Base-by-base conservation (phyloP, 176 grass and related monocot genomes). In the Aegilops tauschii region DNA sequence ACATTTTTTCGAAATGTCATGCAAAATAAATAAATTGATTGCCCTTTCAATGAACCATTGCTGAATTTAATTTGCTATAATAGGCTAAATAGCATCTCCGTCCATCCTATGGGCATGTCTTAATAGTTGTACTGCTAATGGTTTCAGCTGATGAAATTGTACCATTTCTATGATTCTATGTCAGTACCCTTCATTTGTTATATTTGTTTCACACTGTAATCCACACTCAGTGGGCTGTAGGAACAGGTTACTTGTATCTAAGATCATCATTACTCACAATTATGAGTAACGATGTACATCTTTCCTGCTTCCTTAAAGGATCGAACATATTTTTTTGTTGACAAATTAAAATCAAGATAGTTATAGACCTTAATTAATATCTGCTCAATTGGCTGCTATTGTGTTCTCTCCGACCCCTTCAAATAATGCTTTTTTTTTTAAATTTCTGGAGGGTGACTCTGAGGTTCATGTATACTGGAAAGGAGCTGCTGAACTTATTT, bases 401-500 rank as follows among this genome's bases (percentile, higher is more conserved):
- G 14, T 65, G 28, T 61, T 54, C 35, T 80, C 50, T 64, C 31
- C 28, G 61, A 3, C 9, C 56, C 3, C 18, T 21, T 59, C 56
- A 36, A 79, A 23, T 45, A 74, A 54, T 52, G 1, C 27, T n/a
- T 12, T 85, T 50, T 12, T 81, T 50, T 23, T 56, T 84, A 16
- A 8, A 9, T 54, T 82, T 85, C 36, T 90, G 58, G 63, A 98
- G 97, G 86, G 73, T 88, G 92, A 74, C 82, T 69, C 89, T 78
- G 92, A 94, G 42, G 87, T 98, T 70, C 97, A 93, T 85, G 76
- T 98, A 31, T 92, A 98, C 82, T 98, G 94, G 94, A 98, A 98
- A 92, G 97, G 97, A 70, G 97, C 97, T 25, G 97, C 94, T 82
- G 97, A 98, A 87, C 92, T 98, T 84, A 88, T 98, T 89, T 80